These are phyloP conservation scores for Pyrus bretschneideri DNA, from an alignment of 306 rosid genomes.

Conservation along the genomic window DNA sequence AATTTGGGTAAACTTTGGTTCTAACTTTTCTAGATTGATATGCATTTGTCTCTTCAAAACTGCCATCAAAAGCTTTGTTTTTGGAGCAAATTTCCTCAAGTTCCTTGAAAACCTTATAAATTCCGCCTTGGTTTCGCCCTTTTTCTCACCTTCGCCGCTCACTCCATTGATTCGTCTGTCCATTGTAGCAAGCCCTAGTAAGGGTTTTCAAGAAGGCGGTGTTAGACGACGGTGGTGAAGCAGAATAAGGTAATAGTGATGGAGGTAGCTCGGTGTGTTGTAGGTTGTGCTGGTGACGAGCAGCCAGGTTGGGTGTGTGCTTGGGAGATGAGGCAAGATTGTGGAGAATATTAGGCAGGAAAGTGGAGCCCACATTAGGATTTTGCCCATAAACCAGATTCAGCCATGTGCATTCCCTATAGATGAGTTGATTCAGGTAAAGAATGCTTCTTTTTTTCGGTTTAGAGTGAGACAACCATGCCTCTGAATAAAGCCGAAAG, in stretches of 20 bases:
- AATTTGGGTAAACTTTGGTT: too few species aligned
- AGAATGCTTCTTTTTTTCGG: not conserved
- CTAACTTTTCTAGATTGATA: too few species aligned
- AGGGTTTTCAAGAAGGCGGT: slow-evolving; percentile 51
- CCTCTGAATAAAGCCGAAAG: too few species aligned
- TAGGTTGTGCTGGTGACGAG: slow-evolving; percentile 50
- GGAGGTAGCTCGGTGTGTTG: slow-evolving; percentile 28
- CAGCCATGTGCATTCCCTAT: slow-evolving; percentile 46
- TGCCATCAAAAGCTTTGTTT: too few species aligned
- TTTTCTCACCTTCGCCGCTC: too few species aligned
- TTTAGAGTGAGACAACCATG: too few species aligned
- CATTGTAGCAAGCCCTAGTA: slow-evolving; percentile 44
- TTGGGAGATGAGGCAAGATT: slow-evolving; percentile 62
- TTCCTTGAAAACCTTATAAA: too few species aligned
- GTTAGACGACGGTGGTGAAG: slow-evolving; percentile 18
- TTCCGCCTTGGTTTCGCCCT: too few species aligned
- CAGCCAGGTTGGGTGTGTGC: slow-evolving; percentile 58
- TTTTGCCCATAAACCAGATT: slow-evolving; percentile 53
- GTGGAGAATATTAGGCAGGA: slow-evolving; percentile 69
- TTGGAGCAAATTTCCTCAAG: too few species aligned
- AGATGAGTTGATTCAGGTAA: slow-evolving; percentile 71
- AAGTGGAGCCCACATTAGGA: slow-evolving; percentile 64
- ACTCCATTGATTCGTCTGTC: too few species aligned
- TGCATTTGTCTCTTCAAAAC: too few species aligned
- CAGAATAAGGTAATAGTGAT: slow-evolving; percentile 2